These are phyloP conservation scores for Effrenium voratum DNA, from an alignment of 73 alveolate species.

Conservation along the genomic window DNA sequence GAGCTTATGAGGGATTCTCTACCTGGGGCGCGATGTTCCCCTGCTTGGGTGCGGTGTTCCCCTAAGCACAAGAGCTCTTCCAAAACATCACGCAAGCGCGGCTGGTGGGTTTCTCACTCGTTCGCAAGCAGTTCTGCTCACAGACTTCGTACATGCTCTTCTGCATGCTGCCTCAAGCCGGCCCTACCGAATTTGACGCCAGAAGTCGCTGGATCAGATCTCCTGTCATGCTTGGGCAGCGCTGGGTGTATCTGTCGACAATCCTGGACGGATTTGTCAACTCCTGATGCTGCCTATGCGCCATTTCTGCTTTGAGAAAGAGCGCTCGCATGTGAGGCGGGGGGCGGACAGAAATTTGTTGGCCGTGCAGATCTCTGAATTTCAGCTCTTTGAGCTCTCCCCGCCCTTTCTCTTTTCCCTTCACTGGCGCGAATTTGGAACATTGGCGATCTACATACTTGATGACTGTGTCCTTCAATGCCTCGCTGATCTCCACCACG, in stretches of 20 bases:
- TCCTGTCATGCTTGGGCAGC: neutral
- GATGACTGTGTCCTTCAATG: slow-evolving; percentile 10
- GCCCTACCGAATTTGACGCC: neutral
- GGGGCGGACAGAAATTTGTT: slow-evolving; percentile 14
- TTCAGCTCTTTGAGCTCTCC: neutral
- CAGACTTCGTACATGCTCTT: neutral
- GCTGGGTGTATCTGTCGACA: neutral
- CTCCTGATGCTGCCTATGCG: slow-evolving; percentile 14
- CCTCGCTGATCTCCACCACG: slow-evolving; percentile 2
- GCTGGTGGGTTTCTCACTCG: slow-evolving; percentile 3
- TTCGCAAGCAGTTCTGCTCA: slow-evolving; percentile 13
- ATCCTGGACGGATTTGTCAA: slow-evolving; percentile 5
- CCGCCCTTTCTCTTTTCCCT: neutral
- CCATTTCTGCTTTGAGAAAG: slow-evolving; percentile 16
- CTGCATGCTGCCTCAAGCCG: slow-evolving; percentile 2
- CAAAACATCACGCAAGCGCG: neutral
- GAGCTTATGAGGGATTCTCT: no score
- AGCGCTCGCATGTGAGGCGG: slow-evolving; percentile 23
- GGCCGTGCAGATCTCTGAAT: neutral
- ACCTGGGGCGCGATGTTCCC: neutral
- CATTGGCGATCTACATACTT: neutral
- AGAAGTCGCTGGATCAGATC: slow-evolving; percentile 1
- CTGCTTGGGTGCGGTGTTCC: neutral
- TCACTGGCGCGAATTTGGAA: neutral
- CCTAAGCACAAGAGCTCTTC: neutral